Evolutionary conservation across 768 basidiomycete species (phyloP), one percentile per base, ranked within the genome.

Genomic region (Naganishia vishniacii): DNA sequence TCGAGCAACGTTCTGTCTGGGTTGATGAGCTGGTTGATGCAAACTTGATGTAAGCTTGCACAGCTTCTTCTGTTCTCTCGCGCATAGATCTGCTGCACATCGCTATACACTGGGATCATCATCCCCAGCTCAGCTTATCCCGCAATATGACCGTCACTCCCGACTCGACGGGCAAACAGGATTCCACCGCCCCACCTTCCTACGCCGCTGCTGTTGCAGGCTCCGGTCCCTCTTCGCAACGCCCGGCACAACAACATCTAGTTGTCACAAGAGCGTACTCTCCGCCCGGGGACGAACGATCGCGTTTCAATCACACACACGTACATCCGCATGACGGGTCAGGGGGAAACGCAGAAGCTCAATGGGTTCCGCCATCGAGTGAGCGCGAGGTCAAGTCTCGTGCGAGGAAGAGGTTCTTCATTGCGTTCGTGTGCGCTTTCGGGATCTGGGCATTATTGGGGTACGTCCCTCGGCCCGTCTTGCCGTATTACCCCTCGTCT

Each of bases 401-500:
- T 13, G 62, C 62, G 9, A 51, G 62, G 31, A 63, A 48, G 62
- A 53, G 62, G 49, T 63, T 63, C 40, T 44, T 63, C 8, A 53
- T 63, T 25, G 62, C 62, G 23, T 42, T 53, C 25, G 20, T 63
- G 49, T 63, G 49, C 34, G 62, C 48, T 4, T 51, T 63, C 44
- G 62, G 37, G 1, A 63, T 63, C 28, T 63, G 45, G 8, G 26
- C 48, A 1, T 29, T 63, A 16, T 18, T 53, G 6, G 62, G 62
- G 62, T 63, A 40, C 8, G 62, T 31, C 4, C 25, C 7, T 8
- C 16, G 12, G 29, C 16, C 12, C 18, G 13, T 31, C 26, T 29
- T 44, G 4, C 6, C n/a, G n/a, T n/a, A n/a, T n/a, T n/a, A 23
- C 13, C 13, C 2, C 5, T 18, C 18, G 15, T 11, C 12, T 37